Percentiles rank a stretch among this genome's conserved stretches.
Conservation (phyloP, 2,329 filamentous ascomycete species). For the Arthrinium phaeospermum region DNA sequence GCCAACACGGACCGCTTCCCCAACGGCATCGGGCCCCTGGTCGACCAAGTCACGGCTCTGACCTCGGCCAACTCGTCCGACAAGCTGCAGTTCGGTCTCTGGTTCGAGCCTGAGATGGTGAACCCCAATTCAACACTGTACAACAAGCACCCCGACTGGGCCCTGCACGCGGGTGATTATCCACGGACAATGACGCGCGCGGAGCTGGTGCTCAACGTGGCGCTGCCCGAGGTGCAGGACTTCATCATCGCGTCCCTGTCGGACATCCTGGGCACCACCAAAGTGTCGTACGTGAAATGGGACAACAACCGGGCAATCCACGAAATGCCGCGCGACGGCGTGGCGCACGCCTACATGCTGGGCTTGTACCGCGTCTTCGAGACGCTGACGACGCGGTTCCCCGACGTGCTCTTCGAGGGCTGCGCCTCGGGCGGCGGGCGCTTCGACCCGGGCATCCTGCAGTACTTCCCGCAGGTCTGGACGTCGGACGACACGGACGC, state of each 20-base stretch:
- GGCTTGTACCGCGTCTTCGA: constrained; percentile 69
- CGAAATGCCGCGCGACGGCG: constrained; percentile 59
- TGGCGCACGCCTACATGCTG: constrained; percentile 65
- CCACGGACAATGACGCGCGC: constrained; percentile 60
- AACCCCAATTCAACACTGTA: constrained; percentile 67
- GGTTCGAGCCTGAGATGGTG: constrained; percentile 74
- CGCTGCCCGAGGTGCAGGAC: constrained; percentile 65
- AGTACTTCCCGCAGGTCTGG: constrained; percentile 71
- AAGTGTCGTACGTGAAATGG: constrained; percentile 70
- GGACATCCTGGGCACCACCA: constrained; percentile 56
- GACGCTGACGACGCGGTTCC: constrained; percentile 63
- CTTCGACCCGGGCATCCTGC: constrained; percentile 67
- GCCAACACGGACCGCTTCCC: constrained; percentile 65
- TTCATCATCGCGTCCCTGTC: constrained; percentile 64
- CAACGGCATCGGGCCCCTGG: constrained; percentile 57
- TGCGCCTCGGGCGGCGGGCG: constrained; percentile 69
- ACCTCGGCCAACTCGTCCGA: constrained; percentile 46
- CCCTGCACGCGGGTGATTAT: constrained; percentile 61
- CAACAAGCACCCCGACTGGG: constrained; percentile 68
- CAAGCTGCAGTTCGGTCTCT: constrained; percentile 65
- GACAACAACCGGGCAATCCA: constrained; percentile 71
- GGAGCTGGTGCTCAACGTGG: constrained; percentile 67
- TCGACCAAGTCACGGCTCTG: constrained; percentile 47
- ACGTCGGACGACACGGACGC: constrained; percentile 70
- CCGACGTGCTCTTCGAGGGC: constrained; percentile 68